Evolutionary conservation across 306 rosid species (phyloP), one percentile per base, ranked within the genome.

Genomic region (Comarum palustre): DNA sequence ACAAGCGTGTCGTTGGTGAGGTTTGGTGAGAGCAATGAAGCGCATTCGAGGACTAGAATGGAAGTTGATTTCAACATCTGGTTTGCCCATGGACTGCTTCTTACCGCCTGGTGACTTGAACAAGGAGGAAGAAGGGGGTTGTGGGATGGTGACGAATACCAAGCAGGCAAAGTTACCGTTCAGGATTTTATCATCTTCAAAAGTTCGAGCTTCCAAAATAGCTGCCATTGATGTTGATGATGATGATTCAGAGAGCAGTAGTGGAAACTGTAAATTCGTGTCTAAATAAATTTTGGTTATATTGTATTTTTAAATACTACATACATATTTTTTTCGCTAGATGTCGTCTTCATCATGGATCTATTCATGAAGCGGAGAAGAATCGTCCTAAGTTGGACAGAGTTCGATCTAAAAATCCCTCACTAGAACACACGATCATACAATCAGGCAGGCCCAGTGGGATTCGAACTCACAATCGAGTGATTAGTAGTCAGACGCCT

Each of bases 11-110:
- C 97, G 22, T 77, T 93, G 80, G 84, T 84, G 2, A 76, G 98
- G 72, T 93, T 84, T 17, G 96, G 97, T 1, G 92, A 89, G 32
- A 84, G 72, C 25, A 72, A 88, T 0, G 88, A 85, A 59, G 72
- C 81, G 5, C 92, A 84, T 54, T 86, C 92, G 1, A 90, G 84
- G 79, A 89, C 98, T 0, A 36, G 85, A 78, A 89, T 93, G 96
- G 98, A 93, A 71, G 96, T 93, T 0, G 98, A 90, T 50, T 93
- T 93, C 62, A 90, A 93, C 77, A 73, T 93, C 3, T 78, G 98
- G 98, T 0, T 82, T 93, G 78, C 86, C 96, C 54, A 72, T 82
- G 70, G 98, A 93, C 54, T 93, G 96, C 39, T 93, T 93, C 59
- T 75, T 93, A 71, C 92, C 98, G 27, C 98, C 97, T 17, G 82